Conservation (phyloP, 2,329 filamentous ascomycete genomes). For the Pseudogymnoascus sp. region DNA sequence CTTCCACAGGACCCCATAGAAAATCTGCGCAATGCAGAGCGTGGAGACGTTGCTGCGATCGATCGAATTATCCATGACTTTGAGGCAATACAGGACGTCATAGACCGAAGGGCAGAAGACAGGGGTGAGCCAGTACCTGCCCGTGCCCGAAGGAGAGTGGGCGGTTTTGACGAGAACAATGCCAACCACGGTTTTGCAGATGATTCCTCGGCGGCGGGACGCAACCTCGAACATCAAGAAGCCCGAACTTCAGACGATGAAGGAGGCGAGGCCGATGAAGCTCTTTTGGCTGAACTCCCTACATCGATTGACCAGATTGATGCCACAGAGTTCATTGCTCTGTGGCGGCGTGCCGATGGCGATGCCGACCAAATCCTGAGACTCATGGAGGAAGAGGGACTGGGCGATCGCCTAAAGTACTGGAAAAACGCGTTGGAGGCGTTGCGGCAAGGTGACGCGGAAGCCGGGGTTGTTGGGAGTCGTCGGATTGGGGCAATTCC, state of each 20-base stretch:
- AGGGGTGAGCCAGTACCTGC: conserved; percentile 20
- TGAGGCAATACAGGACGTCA: conserved; percentile 4
- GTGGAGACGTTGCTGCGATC: conserved; percentile 7
- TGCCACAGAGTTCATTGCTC: conserved; percentile 38
- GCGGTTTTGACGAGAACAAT: conserved; percentile 15
- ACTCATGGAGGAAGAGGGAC: conserved; percentile 54
- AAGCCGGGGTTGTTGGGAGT: background rate
- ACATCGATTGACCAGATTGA: conserved; percentile 20
- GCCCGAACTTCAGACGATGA: background rate
- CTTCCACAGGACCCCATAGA: conserved; percentile 15
- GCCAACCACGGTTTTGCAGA: conserved; percentile 1
- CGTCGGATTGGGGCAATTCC: background rate
- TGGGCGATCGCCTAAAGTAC: conserved; percentile 51
- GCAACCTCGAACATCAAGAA: background rate
- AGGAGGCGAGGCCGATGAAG: background rate
- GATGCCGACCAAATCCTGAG: conserved; percentile 51
- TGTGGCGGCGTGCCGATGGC: conserved; percentile 53
- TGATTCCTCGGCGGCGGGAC: background rate
- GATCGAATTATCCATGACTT: conserved; percentile 14
- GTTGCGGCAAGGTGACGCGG: conserved; percentile 6
- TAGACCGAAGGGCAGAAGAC: conserved; percentile 11
- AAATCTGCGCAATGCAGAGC: conserved; percentile 9
- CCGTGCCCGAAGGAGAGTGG: conserved; percentile 19
- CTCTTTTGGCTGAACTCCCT: conserved; percentile 20
- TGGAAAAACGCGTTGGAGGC: conserved; percentile 49